A percentile compares a stretch with the other conserved stretches of the same genome.
phyloP scores from a whole-genome alignment of 2,329 filamentous ascomycete genomes.

The Fusarium concolor region DNA sequence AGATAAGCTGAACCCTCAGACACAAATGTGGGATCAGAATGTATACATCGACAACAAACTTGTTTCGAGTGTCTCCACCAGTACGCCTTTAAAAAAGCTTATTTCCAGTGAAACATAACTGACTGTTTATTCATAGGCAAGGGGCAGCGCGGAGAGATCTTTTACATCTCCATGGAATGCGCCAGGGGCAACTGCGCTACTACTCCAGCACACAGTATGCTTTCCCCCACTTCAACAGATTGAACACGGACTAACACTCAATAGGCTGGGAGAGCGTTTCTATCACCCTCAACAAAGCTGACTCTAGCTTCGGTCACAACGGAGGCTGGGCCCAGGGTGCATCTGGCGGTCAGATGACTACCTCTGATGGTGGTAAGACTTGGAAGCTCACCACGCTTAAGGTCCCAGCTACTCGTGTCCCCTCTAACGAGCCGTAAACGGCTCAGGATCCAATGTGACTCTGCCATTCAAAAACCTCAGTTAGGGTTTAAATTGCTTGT shows the following conservation, averaged over 20 bases:
- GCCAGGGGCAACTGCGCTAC: constrained; percentile 10
- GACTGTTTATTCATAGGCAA: background rate
- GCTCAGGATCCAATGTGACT: too few species aligned
- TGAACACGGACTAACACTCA: background rate
- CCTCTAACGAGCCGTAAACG: background rate
- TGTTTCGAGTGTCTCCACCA: constrained; percentile 13
- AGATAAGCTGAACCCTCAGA: constrained; percentile 13
- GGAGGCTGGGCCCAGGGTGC: constrained; percentile 15
- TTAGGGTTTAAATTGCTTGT: too few species aligned
- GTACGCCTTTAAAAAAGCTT: background rate
- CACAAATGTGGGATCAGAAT: constrained; percentile 23
- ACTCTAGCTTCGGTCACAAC: constrained; percentile 1
- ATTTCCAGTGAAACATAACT: too few species aligned
- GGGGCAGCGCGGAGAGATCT: constrained; percentile 15
- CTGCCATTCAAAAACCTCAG: too few species aligned
- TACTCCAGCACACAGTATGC: constrained; percentile 13
- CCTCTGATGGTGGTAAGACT: constrained; percentile 13
- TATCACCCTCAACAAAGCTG: constrained; percentile 6
- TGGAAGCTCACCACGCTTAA: constrained; percentile 10
- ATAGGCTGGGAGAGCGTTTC: constrained; percentile 26
- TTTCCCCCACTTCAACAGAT: background rate
- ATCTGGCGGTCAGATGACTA: constrained; percentile 21
- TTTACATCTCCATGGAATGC: constrained; percentile 24
- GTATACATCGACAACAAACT: constrained; percentile 15
- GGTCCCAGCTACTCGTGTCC: background rate